Conservation (phyloP, 2,329 filamentous ascomycete genomes). For the Verticillium klebahnii region DNA sequence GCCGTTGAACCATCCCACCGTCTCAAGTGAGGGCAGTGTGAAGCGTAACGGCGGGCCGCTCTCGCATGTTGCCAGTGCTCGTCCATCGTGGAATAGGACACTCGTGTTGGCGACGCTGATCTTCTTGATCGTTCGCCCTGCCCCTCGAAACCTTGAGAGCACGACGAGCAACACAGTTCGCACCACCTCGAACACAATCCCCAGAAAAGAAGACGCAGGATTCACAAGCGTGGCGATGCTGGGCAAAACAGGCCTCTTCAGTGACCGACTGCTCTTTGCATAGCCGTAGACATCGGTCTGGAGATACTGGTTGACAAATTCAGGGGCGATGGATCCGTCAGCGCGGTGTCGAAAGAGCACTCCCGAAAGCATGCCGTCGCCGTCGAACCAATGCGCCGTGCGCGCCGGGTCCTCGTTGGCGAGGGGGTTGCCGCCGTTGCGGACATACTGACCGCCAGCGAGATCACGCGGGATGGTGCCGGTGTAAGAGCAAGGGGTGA, state of each 20-base stretch:
- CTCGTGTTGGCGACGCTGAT: conserved; percentile 69
- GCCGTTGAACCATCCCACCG: conserved; percentile 67
- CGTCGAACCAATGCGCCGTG: conserved; percentile 71
- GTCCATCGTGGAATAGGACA: conserved; percentile 62
- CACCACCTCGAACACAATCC: conserved; percentile 46
- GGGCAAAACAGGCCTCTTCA: conserved; percentile 56
- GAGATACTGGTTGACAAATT: conserved; percentile 67
- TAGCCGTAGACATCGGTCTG: conserved; percentile 62
- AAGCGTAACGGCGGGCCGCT: conserved; percentile 66
- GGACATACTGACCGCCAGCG: conserved; percentile 64
- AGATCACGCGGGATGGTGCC: conserved; percentile 62
- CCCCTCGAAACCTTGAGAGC: conserved; percentile 30
- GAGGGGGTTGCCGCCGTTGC: conserved; percentile 67
- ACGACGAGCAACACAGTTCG: conserved; percentile 54
- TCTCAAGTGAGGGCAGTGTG: conserved; percentile 58
- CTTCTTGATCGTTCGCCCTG: conserved; percentile 50
- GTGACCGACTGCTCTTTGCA: conserved; percentile 36
- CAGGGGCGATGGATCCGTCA: conserved; percentile 44
- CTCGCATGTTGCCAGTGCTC: conserved; percentile 66
- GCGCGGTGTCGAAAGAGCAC: conserved; percentile 50
- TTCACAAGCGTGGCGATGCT: conserved; percentile 64
- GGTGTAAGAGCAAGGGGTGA: conserved; percentile 52
- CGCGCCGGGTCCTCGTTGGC: conserved; percentile 55
- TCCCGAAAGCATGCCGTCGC: conserved; percentile 69
- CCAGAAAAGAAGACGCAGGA: conserved; percentile 46